phyloP scores from a whole-genome alignment of 345 rosid genomes.

The Atalantia buxifolia region DNA sequence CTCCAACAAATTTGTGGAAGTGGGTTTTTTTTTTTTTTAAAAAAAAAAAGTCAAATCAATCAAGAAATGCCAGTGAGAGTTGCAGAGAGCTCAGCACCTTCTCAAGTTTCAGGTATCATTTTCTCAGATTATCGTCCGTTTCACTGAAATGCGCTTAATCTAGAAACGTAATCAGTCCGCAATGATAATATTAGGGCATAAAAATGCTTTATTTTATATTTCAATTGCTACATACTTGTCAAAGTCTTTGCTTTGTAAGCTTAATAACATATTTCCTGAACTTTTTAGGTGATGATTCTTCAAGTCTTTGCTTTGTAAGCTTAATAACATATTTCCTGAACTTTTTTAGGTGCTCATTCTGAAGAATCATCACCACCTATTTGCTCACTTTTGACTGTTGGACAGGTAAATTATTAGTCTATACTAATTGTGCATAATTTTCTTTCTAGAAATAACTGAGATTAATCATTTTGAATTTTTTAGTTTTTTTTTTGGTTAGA shows the following conservation, averaged over 20 bases:
- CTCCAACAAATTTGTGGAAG: too few species aligned
- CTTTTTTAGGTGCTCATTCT: conserved; percentile 65
- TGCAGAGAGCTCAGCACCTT: conserved; percentile 61
- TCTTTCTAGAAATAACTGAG: not conserved
- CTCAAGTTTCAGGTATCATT: conserved; percentile 64
- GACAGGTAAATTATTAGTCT: conserved; percentile 52
- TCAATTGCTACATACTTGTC: not conserved
- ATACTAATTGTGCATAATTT: not conserved
- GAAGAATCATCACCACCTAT: conserved; percentile 53
- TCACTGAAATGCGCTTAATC: not conserved
- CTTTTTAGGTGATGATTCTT: too few species aligned
- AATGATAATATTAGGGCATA: not conserved
- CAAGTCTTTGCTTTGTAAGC: too few species aligned
- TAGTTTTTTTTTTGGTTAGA: not conserved
- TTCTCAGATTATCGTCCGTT: not conserved
- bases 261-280: not conserved
- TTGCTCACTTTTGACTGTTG: conserved; percentile 75
- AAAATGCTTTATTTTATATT: not conserved
- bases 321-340: too few species aligned
- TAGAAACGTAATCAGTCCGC: not conserved
- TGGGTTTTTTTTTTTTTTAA: too few species aligned
- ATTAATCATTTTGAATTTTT: not conserved
- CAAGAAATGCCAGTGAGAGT: conserved; percentile 83
- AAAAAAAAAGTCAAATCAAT: not conserved
- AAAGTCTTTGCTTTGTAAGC: not conserved